Evolutionary conservation across 129 eudicot species (phyloP).

Genomic region (Lactuca saligna): DNA sequence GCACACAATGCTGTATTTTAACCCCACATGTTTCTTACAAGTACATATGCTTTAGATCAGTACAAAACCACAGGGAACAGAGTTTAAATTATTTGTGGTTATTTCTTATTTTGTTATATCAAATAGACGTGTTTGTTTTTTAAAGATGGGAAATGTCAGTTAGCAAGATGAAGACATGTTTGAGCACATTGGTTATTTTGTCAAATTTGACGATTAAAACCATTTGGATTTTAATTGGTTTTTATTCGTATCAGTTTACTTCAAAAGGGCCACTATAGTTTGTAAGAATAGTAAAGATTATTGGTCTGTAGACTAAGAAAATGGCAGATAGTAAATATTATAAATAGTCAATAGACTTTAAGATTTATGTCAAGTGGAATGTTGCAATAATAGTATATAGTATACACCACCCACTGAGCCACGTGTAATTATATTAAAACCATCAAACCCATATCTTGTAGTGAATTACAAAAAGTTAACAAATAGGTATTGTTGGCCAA

Average conservation of each 20-base stretch:
- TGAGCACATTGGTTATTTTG: not conserved
- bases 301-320: no score
- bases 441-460: not conserved
- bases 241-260: no score
- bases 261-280: no score
- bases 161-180: not conserved
- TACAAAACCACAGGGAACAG: not conserved
- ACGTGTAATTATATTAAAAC: not conserved
- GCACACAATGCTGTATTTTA: slow-evolving; percentile 5
- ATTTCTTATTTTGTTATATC: no score
- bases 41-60: not conserved
- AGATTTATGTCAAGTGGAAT: no score
- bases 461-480: no score
- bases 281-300: no score
- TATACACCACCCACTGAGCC: not conserved
- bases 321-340: no score
- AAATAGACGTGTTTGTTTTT: not conserved
- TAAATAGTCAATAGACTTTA: no score
- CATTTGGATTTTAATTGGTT: no score
- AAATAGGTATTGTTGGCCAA: no score
- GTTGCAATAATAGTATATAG: not conserved
- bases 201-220: not conserved
- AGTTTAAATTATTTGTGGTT: not conserved
- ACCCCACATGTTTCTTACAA: slow-evolving; percentile 27
- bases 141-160: not conserved